Evolutionary conservation across 805 yeast species (phyloP).

Genomic region (Cyberlindnera sargentensis): DNA sequence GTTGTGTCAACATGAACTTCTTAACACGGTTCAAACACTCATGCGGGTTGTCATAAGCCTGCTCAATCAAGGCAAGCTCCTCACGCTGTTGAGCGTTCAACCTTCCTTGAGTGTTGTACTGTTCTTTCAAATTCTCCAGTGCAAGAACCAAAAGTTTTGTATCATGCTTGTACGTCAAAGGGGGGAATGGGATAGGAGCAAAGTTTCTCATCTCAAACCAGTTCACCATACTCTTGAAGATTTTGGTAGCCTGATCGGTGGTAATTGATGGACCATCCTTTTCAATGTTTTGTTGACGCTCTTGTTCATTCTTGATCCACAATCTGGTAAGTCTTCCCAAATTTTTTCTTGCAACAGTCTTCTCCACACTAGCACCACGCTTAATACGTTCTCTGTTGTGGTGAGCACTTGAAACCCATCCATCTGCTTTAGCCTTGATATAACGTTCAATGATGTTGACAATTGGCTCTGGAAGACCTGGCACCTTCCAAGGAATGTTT

Average conservation of each 20-base stretch:
- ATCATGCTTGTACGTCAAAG: conserved; percentile 85
- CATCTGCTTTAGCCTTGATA: conserved; percentile 91
- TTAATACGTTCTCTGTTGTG: conserved; percentile 83
- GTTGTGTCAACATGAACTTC: conserved; percentile 72
- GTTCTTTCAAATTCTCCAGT: conserved; percentile 77
- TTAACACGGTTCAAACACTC: conserved; percentile 84
- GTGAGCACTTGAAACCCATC: conserved; percentile 93
- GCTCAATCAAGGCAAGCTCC: conserved; percentile 88
- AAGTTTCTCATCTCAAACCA: conserved; percentile 86
- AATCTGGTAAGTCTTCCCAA: conserved; percentile 85
- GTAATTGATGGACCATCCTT: conserved; percentile 82
- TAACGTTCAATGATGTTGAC: conserved; percentile 82
- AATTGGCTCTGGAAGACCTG: conserved; percentile 90
- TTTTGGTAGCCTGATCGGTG: conserved; percentile 81
- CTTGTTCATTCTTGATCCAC: conserved; percentile 91
- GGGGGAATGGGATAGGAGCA: conserved; percentile 90
- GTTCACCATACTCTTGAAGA: conserved; percentile 80
- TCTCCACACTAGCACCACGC: conserved; percentile 89
- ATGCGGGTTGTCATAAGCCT: conserved; percentile 95
- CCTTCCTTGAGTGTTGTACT: conserved; percentile 66
- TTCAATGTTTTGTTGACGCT: conserved; percentile 71
- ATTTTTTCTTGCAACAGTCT: conserved; percentile 89
- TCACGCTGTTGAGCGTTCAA: conserved; percentile 84
- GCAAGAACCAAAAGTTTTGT: conserved; percentile 87
- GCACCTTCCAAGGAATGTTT: conserved; percentile 95